Percentiles rank a stretch among this genome's conserved stretches.
Evolutionary conservation across 1,284 basidiomycete genomes (phyloP).

Genomic region (Leccinum ponderosum): DNA sequence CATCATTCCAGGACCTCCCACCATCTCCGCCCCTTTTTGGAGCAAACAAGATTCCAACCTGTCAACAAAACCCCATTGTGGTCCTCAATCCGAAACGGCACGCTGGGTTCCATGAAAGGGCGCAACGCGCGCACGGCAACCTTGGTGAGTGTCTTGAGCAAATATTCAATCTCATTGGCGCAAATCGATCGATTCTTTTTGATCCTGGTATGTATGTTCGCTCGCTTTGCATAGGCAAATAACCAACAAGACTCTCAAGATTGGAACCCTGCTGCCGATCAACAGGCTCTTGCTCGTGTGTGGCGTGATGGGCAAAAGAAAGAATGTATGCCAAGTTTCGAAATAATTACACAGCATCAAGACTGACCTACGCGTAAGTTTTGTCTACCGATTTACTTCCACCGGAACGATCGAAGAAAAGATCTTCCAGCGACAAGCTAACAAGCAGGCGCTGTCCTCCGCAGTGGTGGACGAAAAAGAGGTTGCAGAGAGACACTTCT

Average conservation of each 20-base stretch:
- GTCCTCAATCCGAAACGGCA: neutral
- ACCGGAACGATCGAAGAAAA: slow-evolving; percentile 96
- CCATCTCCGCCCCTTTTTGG: no score
- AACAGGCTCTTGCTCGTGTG: slow-evolving; percentile 96
- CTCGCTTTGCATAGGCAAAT: neutral
- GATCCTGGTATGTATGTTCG: slow-evolving; percentile 73
- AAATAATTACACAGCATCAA: neutral
- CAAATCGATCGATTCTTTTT: slow-evolving; percentile 93
- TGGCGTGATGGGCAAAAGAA: slow-evolving; percentile 99
- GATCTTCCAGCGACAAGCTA: slow-evolving; percentile 95
- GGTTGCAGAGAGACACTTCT: slow-evolving; percentile 95
- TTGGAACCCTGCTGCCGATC: slow-evolving; percentile 98
- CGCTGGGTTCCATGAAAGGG: neutral
- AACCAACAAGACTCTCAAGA: slow-evolving; percentile 48
- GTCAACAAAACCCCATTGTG: neutral
- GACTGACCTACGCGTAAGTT: slow-evolving; percentile 54
- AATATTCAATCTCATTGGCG: slow-evolving; percentile 83
- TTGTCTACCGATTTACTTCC: slow-evolving; percentile 95
- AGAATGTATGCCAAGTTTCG: slow-evolving; percentile 67
- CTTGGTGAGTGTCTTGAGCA: no score
- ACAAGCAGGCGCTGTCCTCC: slow-evolving; percentile 95
- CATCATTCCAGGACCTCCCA: no score
- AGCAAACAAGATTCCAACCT: neutral
- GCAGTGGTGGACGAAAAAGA: slow-evolving; percentile 98
- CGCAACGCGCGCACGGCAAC: no score